A percentile compares a stretch with the other conserved stretches of the same genome.
Conservation (phyloP, 2,329 filamentous ascomycete species). For the Emergomyces pasteurianus region DNA sequence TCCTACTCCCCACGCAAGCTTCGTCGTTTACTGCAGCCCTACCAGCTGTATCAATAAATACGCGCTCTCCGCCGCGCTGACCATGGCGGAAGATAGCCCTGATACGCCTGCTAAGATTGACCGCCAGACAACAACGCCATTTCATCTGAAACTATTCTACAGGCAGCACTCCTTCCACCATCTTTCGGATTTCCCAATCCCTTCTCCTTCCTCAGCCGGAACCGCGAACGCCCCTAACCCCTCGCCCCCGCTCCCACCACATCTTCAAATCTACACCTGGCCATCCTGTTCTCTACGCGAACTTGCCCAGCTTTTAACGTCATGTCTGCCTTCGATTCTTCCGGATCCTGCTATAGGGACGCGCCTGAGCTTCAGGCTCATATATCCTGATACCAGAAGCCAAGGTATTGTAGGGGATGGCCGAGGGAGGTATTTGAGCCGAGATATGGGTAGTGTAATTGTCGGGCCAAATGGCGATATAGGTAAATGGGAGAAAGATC, state of each 20-base stretch:
- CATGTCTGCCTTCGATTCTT: conserved; percentile 55
- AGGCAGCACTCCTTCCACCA: conserved; percentile 59
- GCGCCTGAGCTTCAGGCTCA: conserved; percentile 72
- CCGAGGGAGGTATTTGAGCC: conserved; percentile 56
- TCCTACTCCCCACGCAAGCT: neutral
- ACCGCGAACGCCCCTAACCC: conserved; percentile 40
- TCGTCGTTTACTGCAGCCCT: neutral
- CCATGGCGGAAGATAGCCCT: conserved; percentile 6
- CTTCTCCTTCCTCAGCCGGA: conserved; percentile 15
- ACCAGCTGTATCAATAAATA: neutral
- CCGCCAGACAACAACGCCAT: conserved; percentile 62
- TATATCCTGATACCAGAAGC: conserved; percentile 62
- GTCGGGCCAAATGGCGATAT: conserved; percentile 40
- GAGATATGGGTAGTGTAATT: conserved; percentile 73
- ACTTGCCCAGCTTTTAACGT: conserved; percentile 63
- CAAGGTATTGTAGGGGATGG: conserved; percentile 26
- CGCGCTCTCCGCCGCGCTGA: conserved; percentile 1
- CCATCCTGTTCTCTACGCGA: conserved; percentile 67
- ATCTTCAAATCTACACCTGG: conserved; percentile 80
- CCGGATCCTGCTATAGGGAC: conserved; percentile 67
- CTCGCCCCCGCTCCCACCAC: conserved; percentile 46
- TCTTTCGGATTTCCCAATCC: conserved; percentile 29
- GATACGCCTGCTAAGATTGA: conserved; percentile 42
- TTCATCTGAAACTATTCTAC: conserved; percentile 78
- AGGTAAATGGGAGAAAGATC: conserved; percentile 28